Conservation (phyloP, 2,329 filamentous ascomycete species). For the Geosmithia flava region DNA sequence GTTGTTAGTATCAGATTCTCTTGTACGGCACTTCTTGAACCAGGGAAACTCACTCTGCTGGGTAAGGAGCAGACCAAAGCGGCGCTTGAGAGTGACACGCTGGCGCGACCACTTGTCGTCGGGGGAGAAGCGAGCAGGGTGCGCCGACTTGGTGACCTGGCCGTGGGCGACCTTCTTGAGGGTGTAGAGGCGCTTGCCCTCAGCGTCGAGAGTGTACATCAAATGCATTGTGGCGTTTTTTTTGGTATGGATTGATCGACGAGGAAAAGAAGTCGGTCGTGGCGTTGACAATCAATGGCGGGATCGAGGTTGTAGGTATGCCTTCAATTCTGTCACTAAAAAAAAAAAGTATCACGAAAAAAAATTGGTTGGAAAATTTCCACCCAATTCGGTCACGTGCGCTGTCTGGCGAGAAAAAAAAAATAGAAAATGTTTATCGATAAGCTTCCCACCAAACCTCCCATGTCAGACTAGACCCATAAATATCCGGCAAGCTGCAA, state of each 20-base stretch:
- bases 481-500: neutral
- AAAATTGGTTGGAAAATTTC: neutral
- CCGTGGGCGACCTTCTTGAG: constrained; percentile 79
- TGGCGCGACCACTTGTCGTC: constrained; percentile 99
- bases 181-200: constrained; percentile 86
- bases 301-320: neutral
- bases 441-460: neutral
- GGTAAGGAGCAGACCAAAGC: constrained; percentile 78
- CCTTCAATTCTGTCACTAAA: neutral
- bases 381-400: neutral
- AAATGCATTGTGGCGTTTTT: constrained; percentile 36
- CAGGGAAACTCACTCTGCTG: constrained; percentile 46
- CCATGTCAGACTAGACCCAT: neutral
- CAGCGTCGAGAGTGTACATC: constrained; percentile 72
- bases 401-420: neutral
- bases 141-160: constrained; percentile 88
- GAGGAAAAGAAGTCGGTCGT: neutral
- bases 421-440: neutral
- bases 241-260: neutral
- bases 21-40: neutral
- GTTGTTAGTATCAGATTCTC: neutral
- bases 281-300: neutral
- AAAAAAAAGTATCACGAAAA: no score
- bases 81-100: constrained; percentile 86
- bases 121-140: constrained; percentile 91